Conservation (phyloP, 768 basidiomycete species). For the Fomitopsis serialis region DNA sequence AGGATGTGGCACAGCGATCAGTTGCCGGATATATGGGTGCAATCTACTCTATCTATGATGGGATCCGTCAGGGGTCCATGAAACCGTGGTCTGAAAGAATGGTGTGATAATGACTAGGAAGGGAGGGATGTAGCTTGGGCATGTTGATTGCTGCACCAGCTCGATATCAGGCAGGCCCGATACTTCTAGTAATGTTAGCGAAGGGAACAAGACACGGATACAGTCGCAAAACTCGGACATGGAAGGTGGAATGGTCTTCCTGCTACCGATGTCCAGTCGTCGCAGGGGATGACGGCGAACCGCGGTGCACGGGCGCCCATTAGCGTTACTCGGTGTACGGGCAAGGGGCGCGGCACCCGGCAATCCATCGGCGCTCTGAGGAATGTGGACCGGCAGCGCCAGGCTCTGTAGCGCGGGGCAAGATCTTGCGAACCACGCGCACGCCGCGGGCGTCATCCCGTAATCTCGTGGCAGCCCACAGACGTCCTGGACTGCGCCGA, state of each 20-base stretch:
- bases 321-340: neutral
- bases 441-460: constrained; percentile 2
- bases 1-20: too few relatives aligned
- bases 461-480: neutral
- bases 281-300: neutral
- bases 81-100: neutral
- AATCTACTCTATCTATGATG: neutral
- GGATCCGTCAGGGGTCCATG: neutral
- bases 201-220: neutral
- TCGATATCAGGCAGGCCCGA: neutral
- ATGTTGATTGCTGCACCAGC: neutral
- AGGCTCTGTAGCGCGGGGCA: neutral
- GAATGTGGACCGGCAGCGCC: constrained; percentile 1
- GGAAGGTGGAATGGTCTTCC: neutral
- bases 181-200: neutral
- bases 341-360: neutral
- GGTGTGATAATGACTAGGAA: neutral
- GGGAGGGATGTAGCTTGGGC: neutral
- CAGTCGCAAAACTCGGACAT: neutral
- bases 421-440: neutral
- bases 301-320: neutral
- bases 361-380: neutral
- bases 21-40: neutral
- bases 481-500: constrained; percentile 15
- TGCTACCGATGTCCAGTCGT: neutral